These are phyloP conservation scores for Aureobasidium sp. DNA, from an alignment of 2,329 filamentous ascomycete species.

Conservation along the genomic window DNA sequence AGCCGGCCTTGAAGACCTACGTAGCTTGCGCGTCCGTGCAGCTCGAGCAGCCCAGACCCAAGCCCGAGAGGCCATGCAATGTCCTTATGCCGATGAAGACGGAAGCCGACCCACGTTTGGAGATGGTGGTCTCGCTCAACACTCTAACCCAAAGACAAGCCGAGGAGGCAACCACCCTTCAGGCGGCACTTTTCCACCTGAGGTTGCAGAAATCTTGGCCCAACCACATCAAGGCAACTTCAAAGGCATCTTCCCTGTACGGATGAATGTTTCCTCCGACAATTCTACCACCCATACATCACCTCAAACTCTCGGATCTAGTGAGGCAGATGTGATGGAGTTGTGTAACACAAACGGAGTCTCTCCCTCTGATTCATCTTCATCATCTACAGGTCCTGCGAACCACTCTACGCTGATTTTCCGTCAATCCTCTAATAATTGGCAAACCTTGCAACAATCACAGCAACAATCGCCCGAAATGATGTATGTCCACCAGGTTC, in stretches of 20 bases:
- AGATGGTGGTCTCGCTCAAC: slow-evolving; percentile 8
- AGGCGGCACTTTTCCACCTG: background rate
- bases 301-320: background rate
- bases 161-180: background rate
- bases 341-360: background rate
- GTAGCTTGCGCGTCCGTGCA: background rate
- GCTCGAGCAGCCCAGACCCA: background rate
- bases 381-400: background rate
- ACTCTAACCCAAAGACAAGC: background rate
- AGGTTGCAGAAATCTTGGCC: background rate
- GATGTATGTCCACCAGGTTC: background rate
- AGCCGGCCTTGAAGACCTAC: slow-evolving; percentile 47
- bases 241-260: slow-evolving; percentile 8
- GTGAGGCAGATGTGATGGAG: slow-evolving; percentile 4
- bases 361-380: background rate
- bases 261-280: background rate
- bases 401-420: background rate
- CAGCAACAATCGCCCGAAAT: background rate
- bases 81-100: background rate
- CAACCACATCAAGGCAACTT: background rate
- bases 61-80: background rate
- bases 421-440: background rate
- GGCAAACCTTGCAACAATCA: background rate
- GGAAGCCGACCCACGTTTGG: slow-evolving; percentile 1
- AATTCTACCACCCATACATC: background rate